Evolutionary conservation across 257 asterid genomes (phyloP).

Genomic region (Vinca minor): DNA sequence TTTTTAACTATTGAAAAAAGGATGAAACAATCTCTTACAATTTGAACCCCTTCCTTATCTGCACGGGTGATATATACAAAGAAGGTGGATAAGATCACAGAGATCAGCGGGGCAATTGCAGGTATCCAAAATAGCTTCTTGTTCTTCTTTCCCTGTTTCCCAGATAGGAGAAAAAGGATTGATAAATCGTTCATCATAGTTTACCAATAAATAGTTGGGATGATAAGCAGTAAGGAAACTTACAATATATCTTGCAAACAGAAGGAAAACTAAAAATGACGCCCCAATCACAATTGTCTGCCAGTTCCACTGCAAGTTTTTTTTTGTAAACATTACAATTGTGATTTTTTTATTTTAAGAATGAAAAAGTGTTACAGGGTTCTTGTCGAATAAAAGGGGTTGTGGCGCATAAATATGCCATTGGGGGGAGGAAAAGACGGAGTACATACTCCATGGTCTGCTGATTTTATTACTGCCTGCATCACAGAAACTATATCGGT

Average conservation of each 20-base stretch:
- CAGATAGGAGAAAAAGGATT: slow-evolving; percentile 3
- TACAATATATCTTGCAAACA: slow-evolving; percentile 52
- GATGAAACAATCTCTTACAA: slow-evolving; percentile 29
- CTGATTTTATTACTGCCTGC: slow-evolving; percentile 48
- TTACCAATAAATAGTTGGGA: not conserved
- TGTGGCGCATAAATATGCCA: no score
- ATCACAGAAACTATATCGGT: slow-evolving; percentile 73
- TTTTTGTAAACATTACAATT: not conserved
- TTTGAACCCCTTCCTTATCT: slow-evolving; percentile 53
- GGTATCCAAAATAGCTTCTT: slow-evolving; percentile 60
- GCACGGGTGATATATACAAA: slow-evolving; percentile 60
- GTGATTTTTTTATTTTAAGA: not conserved
- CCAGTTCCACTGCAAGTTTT: slow-evolving; percentile 80
- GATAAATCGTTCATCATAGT: not conserved
- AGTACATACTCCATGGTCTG: slow-evolving; percentile 45
- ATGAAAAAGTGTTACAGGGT: not conserved
- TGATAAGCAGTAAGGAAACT: not conserved
- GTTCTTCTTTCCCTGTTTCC: slow-evolving; percentile 67
- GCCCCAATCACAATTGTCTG: slow-evolving; percentile 63
- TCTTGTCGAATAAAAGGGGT: not conserved
- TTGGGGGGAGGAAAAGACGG: no score
- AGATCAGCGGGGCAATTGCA: slow-evolving; percentile 69
- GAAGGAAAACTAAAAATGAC: slow-evolving; percentile 55
- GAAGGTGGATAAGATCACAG: slow-evolving; percentile 57
- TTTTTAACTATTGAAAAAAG: not conserved